These are phyloP conservation scores for Dalechampia spathulata DNA, from an alignment of 441 rosid species.

Conservation along the genomic window DNA sequence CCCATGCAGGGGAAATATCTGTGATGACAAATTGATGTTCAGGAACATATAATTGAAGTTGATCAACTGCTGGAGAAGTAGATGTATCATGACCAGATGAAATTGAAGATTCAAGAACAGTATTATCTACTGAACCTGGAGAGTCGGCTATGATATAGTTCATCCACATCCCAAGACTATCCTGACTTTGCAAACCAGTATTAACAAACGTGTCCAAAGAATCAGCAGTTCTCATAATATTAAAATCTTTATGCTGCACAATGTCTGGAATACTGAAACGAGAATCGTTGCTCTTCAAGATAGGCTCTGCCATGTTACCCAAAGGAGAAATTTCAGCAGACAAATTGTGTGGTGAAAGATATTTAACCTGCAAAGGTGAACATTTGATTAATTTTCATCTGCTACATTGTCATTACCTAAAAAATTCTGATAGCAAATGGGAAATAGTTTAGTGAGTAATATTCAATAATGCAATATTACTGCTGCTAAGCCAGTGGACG, in stretches of 20 bases:
- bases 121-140: slow-evolving; percentile 45
- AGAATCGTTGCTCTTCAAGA: slow-evolving; percentile 22
- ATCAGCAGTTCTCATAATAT: slow-evolving; percentile 24
- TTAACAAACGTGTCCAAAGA: slow-evolving; percentile 26
- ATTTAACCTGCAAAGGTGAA: slow-evolving; percentile 43
- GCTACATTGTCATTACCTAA: neutral
- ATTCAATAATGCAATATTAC: slow-evolving; percentile 4
- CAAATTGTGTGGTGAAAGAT: slow-evolving; percentile 27
- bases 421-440: slow-evolving; percentile 4
- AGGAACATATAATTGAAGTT: slow-evolving; percentile 33
- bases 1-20: slow-evolving; percentile 84
- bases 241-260: slow-evolving; percentile 27
- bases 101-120: slow-evolving; percentile 38
- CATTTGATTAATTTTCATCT: slow-evolving; percentile 4
- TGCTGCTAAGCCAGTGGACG: too few species aligned
- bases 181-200: slow-evolving; percentile 71
- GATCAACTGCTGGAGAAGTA: slow-evolving; percentile 26
- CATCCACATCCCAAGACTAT: slow-evolving; percentile 91
- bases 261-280: slow-evolving; percentile 20
- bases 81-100: slow-evolving; percentile 39
- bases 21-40: slow-evolving; percentile 66
- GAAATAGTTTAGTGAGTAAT: neutral
- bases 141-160: slow-evolving; percentile 49
- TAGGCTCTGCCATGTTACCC: slow-evolving; percentile 26
- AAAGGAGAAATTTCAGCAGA: slow-evolving; percentile 29